phyloP scores from a whole-genome alignment of 179 eudicot species.

The Sideroxylon spinosum region DNA sequence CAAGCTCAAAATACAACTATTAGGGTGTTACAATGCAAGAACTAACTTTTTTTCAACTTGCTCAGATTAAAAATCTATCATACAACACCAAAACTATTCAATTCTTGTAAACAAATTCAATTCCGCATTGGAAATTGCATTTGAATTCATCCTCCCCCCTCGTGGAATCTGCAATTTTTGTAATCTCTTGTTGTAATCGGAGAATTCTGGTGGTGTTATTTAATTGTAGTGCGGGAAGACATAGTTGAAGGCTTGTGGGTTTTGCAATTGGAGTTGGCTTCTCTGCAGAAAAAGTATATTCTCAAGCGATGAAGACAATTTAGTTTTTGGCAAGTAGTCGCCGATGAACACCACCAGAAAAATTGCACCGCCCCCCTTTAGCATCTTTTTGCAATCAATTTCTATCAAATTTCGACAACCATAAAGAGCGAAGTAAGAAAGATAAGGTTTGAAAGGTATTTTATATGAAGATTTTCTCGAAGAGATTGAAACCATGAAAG shows the following conservation, averaged over 20 bases:
- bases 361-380: slow-evolving; percentile 23
- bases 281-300: slow-evolving; percentile 18
- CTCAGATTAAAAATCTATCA: too few relatives aligned
- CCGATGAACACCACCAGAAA: slow-evolving; percentile 50
- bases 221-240: not conserved
- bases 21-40: too few relatives aligned
- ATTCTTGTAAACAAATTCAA: not conserved
- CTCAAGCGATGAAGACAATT: slow-evolving; percentile 17
- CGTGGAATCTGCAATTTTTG: not conserved
- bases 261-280: not conserved
- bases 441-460: too few relatives aligned
- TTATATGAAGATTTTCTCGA: too few relatives aligned
- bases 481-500: too few relatives aligned
- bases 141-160: not conserved
- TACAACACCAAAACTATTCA: too few relatives aligned
- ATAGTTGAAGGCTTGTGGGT: not conserved
- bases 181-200: not conserved
- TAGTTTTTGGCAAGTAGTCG: slow-evolving; percentile 12
- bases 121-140: not conserved
- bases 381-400: slow-evolving; percentile 18
- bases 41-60: too few relatives aligned
- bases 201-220: not conserved
- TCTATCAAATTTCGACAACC: not conserved
- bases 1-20: too few relatives aligned
- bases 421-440: not conserved